phyloP scores from a whole-genome alignment of 2,329 filamentous ascomycete species.

The Xylariaceae sp. region DNA sequence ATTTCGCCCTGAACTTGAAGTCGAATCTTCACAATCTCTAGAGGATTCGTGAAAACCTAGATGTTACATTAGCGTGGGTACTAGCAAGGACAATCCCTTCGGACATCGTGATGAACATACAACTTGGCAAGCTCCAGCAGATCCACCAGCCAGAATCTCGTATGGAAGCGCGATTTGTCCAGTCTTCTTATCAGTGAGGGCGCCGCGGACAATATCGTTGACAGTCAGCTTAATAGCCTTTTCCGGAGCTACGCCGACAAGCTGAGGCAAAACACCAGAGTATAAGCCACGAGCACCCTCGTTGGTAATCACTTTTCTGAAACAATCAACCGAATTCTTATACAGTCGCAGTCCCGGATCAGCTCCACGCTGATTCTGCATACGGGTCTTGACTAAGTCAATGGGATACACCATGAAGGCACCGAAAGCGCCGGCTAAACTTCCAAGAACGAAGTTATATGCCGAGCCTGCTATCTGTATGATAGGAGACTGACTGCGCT shows the following conservation, averaged over 20 bases:
- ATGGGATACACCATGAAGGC: conserved; percentile 99
- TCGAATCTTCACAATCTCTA: conserved; percentile 99
- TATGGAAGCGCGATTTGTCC: conserved; percentile 63
- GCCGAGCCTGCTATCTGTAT: conserved; percentile 65
- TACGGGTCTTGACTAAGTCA: conserved; percentile 94
- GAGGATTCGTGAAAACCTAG: conserved; percentile 87
- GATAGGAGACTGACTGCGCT: conserved; percentile 52
- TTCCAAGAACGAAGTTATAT: conserved; percentile 88
- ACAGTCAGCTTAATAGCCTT: conserved; percentile 99
- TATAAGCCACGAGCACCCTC: conserved; percentile 88
- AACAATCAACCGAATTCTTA: conserved; percentile 96
- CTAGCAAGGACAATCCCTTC: neutral
- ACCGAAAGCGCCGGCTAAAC: conserved; percentile 89
- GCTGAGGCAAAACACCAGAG: conserved; percentile 88
- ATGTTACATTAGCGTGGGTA: conserved; percentile 13
- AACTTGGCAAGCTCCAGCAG: conserved; percentile 91
- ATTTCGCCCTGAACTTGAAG: conserved; percentile 96
- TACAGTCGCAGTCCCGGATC: conserved; percentile 83
- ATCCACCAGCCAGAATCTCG: conserved; percentile 83
- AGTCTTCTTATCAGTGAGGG: conserved; percentile 66
- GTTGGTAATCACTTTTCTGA: conserved; percentile 85
- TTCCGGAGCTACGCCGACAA: conserved; percentile 96
- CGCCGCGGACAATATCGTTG: conserved; percentile 81
- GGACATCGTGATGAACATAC: conserved; percentile 50
- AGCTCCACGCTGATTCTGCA: conserved; percentile 90